phyloP scores from a whole-genome alignment of 1,284 basidiomycete genomes.

The Schizophyllum amplum region DNA sequence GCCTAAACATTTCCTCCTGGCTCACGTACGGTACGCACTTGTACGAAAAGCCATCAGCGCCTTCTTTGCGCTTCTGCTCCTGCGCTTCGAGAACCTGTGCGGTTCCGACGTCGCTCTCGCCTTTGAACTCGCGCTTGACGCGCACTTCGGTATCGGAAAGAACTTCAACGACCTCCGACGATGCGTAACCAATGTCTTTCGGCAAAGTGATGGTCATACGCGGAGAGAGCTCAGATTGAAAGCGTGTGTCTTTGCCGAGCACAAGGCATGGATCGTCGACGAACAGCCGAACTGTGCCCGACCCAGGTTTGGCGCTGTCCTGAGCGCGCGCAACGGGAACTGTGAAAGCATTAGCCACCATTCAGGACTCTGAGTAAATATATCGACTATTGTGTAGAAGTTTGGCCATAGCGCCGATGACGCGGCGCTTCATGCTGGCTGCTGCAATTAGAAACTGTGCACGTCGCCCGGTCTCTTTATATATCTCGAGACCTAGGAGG shows the following conservation, averaged over 20 bases:
- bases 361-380: background rate
- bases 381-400: constrained; percentile 89
- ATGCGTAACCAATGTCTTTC: constrained; percentile 70
- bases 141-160: constrained; percentile 81
- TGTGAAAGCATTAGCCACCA: constrained; percentile 22
- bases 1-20: constrained; percentile 91
- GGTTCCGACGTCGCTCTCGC: constrained; percentile 60
- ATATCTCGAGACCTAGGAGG: constrained; percentile 82
- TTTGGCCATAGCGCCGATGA: constrained; percentile 78
- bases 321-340: constrained; percentile 93
- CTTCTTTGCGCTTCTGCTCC: constrained; percentile 44
- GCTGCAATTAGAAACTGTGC: constrained; percentile 93
- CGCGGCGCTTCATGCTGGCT: constrained; percentile 77
- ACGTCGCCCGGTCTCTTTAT: constrained; percentile 76
- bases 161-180: constrained; percentile 84
- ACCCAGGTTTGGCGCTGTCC: constrained; percentile 78
- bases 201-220: constrained; percentile 87
- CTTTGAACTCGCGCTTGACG: constrained; percentile 88
- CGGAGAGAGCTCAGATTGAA: constrained; percentile 71
- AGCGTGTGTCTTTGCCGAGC: constrained; percentile 75
- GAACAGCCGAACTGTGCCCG: constrained; percentile 69
- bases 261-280: constrained; percentile 73
- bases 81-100: constrained; percentile 60
- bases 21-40: constrained; percentile 82
- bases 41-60: constrained; percentile 61